These are phyloP conservation scores for Phlebiopsis gigantea DNA, from an alignment of 768 basidiomycete species.

Conservation along the genomic window DNA sequence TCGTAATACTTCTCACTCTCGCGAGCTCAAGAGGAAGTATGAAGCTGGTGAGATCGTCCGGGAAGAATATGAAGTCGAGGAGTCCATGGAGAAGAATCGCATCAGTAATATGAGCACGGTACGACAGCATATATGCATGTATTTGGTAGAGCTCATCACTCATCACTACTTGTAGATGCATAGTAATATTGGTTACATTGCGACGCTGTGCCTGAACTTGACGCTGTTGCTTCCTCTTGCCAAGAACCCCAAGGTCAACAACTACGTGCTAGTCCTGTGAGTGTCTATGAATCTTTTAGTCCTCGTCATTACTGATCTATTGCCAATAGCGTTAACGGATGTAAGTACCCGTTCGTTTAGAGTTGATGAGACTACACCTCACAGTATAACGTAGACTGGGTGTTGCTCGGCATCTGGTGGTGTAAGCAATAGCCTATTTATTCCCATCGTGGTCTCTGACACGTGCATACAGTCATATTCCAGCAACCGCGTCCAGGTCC, in stretches of 20 bases:
- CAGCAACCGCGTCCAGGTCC: conserved; percentile 85
- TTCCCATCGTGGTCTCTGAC: background rate
- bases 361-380: conserved; percentile 19
- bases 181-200: conserved; percentile 72
- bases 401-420: conserved; percentile 83
- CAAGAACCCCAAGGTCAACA: conserved; percentile 59
- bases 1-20: conserved; percentile 64
- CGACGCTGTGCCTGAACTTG: conserved; percentile 59
- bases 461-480: conserved; percentile 53
- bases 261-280: conserved; percentile 68
- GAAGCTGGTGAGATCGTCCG: conserved; percentile 52
- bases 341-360: background rate
- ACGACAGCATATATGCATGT: conserved; percentile 11
- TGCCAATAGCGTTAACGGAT: conserved; percentile 9
- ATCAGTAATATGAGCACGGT: conserved; percentile 85
- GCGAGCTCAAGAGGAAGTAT: conserved; percentile 47
- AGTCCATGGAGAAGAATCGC: conserved; percentile 77
- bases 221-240: conserved; percentile 61
- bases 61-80: conserved; percentile 67
- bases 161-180: conserved; percentile 43
- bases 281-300: conserved; percentile 16
- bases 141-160: background rate
- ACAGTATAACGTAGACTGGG: conserved; percentile 42
- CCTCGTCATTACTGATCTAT: background rate
- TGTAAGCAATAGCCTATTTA: conserved; percentile 40